phyloP scores from a whole-genome alignment of 1,139 yeast genomes.

The Kodamaea suecica region DNA sequence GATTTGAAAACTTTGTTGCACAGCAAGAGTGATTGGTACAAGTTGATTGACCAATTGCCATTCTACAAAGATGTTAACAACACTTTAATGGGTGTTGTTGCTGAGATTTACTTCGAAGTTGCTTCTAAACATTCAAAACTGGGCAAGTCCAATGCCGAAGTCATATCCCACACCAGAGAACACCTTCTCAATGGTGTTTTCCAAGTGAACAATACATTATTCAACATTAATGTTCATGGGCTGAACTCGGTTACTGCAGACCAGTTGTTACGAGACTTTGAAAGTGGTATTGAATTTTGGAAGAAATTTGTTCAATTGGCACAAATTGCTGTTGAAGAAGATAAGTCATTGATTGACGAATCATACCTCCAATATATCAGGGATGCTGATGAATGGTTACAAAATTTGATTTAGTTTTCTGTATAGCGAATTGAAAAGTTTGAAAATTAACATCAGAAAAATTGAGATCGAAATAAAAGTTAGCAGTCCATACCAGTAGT shows the following conservation, averaged over 20 bases:
- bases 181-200: conserved; percentile 38
- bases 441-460: too few relatives aligned
- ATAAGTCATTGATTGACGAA: conserved; percentile 32
- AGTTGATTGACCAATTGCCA: conserved; percentile 57
- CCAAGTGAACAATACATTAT: conserved; percentile 38
- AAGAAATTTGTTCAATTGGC: conserved; percentile 39
- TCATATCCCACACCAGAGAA: conserved; percentile 29
- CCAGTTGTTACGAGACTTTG: conserved; percentile 42
- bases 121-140: conserved; percentile 30
- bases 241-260: conserved; percentile 36
- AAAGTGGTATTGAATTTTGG: conserved; percentile 40
- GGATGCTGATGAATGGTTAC: conserved; percentile 45
- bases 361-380: conserved; percentile 31
- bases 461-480: neutral
- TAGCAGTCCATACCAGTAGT: too few relatives aligned
- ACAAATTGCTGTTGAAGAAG: conserved; percentile 32
- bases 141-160: conserved; percentile 27
- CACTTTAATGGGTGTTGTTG: conserved; percentile 43
- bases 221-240: conserved; percentile 44
- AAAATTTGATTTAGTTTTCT: conserved; percentile 17
- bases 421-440: too few relatives aligned
- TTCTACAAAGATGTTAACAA: conserved; percentile 49
- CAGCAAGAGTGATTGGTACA: conserved; percentile 53
- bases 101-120: conserved; percentile 42
- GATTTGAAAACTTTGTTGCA: conserved; percentile 35